Conservation (phyloP, 2,329 filamentous ascomycete species). For the Didymella lethalis region DNA sequence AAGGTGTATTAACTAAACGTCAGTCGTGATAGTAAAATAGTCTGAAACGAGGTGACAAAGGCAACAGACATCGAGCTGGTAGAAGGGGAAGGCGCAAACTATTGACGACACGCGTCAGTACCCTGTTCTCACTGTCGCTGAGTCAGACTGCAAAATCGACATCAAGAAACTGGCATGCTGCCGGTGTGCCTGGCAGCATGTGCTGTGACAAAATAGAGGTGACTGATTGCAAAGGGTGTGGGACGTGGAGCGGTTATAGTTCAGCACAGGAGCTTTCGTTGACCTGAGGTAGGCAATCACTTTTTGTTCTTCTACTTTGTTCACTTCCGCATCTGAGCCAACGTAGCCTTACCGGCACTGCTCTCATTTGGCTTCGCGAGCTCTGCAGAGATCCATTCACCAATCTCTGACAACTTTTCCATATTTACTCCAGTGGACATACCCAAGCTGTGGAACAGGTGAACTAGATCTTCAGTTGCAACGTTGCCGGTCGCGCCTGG, state of each 20-base stretch:
- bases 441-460: conserved; percentile 75
- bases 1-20: background rate
- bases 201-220: background rate
- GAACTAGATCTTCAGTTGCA: conserved; percentile 83
- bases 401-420: conserved; percentile 46
- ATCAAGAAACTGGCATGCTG: background rate
- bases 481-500: conserved; percentile 88
- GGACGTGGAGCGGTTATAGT: background rate
- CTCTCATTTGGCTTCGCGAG: conserved; percentile 49
- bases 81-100: background rate
- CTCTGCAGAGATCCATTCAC: conserved; percentile 51
- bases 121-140: background rate
- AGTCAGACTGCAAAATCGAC: background rate
- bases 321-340: conserved; percentile 41
- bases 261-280: background rate
- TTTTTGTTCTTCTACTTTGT: background rate
- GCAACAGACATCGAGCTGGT: background rate
- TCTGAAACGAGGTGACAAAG: background rate
- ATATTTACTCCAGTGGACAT: conserved; percentile 73
- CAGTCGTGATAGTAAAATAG: background rate
- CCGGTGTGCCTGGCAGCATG: background rate
- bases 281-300: background rate
- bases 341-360: conserved; percentile 50
- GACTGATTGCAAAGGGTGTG: background rate
- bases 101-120: background rate